Percentiles rank a stretch among this genome's conserved stretches.
These are phyloP conservation scores for Meredithiella fracta DNA, from an alignment of 2,329 filamentous ascomycete species.

Conservation along the genomic window DNA sequence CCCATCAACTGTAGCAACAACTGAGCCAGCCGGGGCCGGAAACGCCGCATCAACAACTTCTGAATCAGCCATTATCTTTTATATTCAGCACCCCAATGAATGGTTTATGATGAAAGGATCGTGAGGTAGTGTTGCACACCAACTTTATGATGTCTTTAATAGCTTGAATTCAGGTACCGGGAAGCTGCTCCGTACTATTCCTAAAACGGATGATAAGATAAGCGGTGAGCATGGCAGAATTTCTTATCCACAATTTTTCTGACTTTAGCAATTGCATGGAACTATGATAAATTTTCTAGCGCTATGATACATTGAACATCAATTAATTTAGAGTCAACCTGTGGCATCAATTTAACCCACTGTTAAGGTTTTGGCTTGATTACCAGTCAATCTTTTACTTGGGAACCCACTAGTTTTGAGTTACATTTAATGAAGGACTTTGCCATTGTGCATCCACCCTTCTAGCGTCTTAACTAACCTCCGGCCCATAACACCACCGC, in stretches of 20 bases:
- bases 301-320: not conserved
- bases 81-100: not conserved
- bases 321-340: not conserved
- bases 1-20: constrained; percentile 46
- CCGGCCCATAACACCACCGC: not conserved
- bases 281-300: not conserved
- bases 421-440: too few species aligned
- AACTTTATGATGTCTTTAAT: not conserved
- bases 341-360: too few species aligned
- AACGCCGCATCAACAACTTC: constrained; percentile 35
- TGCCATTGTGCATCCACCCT: not conserved
- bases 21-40: constrained; percentile 46
- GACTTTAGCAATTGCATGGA: not conserved
- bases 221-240: constrained; percentile 21
- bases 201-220: constrained; percentile 16
- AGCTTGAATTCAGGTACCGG: not conserved
- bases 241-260: constrained; percentile 14
- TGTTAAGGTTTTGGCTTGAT: too few species aligned
- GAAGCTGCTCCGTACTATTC: constrained; percentile 23
- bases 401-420: too few species aligned
- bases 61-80: not conserved
- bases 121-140: not conserved
- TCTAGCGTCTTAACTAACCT: not conserved
- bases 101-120: not conserved
- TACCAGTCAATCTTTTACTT: too few species aligned